A percentile compares a stretch with the other conserved stretches of the same genome.
Evolutionary conservation across 1,284 basidiomycete genomes (phyloP).

Genomic region (Vanrija pseudolonga): DNA sequence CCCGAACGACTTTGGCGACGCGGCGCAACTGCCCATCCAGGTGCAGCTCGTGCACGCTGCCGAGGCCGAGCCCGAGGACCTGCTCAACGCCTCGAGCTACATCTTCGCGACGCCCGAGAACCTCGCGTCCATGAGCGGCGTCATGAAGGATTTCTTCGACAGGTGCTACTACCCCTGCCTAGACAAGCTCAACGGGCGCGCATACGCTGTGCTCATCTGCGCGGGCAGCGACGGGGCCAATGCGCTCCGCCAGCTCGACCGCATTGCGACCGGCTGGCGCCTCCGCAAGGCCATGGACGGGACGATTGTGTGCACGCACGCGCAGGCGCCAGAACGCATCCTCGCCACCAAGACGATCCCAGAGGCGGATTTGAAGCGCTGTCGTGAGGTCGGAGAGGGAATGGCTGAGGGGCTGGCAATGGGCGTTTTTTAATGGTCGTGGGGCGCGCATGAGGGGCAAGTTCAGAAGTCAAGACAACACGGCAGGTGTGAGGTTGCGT

Average conservation of each 20-base stretch:
- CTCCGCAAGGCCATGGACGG: slow-evolving; percentile 10
- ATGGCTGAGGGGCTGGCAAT: slow-evolving; percentile 14
- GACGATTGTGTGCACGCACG: slow-evolving; percentile 11
- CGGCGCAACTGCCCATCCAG: neutral
- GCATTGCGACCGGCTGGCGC: slow-evolving; percentile 14
- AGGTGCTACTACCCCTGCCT: slow-evolving; percentile 13
- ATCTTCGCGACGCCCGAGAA: slow-evolving; percentile 19
- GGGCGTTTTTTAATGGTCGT: slow-evolving; percentile 7
- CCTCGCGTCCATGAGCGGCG: slow-evolving; percentile 13
- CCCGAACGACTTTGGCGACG: no score
- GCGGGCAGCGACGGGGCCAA: slow-evolving; percentile 13
- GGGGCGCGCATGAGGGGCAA: no score
- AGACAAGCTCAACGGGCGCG: slow-evolving; percentile 10
- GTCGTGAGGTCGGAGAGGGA: slow-evolving; percentile 8
- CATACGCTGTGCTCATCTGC: slow-evolving; percentile 17
- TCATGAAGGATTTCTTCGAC: slow-evolving; percentile 18
- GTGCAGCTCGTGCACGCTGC: slow-evolving; percentile 2
- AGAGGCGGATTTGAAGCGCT: slow-evolving; percentile 5
- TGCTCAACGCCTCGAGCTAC: slow-evolving; percentile 8
- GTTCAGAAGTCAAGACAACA: no score
- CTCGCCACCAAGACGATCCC: slow-evolving; percentile 9
- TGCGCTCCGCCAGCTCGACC: slow-evolving; percentile 14
- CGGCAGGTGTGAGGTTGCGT: no score
- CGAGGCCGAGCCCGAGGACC: slow-evolving; percentile 8
- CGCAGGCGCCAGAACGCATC: slow-evolving; percentile 11